Base-by-base conservation (phyloP, 352 stramenopile genomes). In the Pythium periplocum region DNA sequence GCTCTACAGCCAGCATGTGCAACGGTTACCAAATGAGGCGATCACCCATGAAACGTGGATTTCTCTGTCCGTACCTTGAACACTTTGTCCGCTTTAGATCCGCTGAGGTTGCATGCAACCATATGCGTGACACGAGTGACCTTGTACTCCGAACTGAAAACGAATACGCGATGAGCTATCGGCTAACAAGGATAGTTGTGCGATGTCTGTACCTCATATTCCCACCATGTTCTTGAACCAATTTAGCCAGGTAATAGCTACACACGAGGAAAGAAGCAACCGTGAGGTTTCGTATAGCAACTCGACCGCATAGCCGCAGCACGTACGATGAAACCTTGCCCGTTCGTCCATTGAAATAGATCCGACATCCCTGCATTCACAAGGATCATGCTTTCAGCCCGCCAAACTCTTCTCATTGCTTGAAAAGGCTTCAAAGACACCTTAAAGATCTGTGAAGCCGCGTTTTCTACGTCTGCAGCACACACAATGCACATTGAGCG, bases 221-320 rank as follows among this genome's bases (percentile, higher is more conserved):
- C 51, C 76, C 83, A 17, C 81, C 81, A 53, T 94, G 71, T 6
- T 90, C 73, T 54, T 89, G 56, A 9, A 90, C 81, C 31, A 94
- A 55, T 59, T 94, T 94, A 17, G 76, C 76, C 44, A 92, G 64
- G 51, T 86, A 87, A 60, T 92, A 94, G 35, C 83, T 94, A 52
- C 40, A 30, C 17, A 45, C 8, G 59, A 53, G 34, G 10, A 55
- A 8, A 47, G 7, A n/a, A n/a, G 8, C 0, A 36, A 43, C 48
- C 30, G 37, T 11, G 17, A 30, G 36, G 34, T 48, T 48, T 48
- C 6, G 17, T 52, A 45, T 26, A 26, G 17, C 17, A 26, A 26
- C 17, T 26, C 17, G 17, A 26, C 17, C 17, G 17, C 17, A 26
- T 26, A 26, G 17, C 17, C 17, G 17, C 17, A 26, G 17, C 17